Evolutionary conservation across 2,329 filamentous ascomycete genomes (phyloP).

Genomic region (Trichoderma aggressivum): DNA sequence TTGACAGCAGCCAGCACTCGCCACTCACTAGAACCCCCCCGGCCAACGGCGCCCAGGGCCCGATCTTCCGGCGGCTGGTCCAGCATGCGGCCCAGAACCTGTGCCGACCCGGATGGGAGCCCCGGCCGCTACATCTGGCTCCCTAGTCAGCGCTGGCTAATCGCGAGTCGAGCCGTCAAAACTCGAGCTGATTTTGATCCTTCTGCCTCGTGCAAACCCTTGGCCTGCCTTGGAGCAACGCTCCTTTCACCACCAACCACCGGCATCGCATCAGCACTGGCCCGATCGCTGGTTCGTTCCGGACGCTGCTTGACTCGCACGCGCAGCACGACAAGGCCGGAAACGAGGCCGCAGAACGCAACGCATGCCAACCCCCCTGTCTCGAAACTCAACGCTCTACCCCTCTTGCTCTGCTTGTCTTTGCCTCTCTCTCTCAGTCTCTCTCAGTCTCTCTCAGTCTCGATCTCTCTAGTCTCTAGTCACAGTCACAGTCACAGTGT

Average conservation of each 20-base stretch:
- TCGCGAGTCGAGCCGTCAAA: not conserved
- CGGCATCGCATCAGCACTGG: not conserved
- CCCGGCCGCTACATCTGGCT: not conserved
- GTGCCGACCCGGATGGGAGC: slow-evolving; percentile 1
- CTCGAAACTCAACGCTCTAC: not conserved
- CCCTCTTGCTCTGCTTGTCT: not conserved
- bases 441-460: not conserved
- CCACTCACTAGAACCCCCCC: not conserved
- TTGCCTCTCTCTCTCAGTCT: not conserved
- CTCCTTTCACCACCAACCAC: not conserved
- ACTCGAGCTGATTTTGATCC: not conserved
- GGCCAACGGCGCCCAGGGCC: slow-evolving; percentile 1
- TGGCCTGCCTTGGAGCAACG: not conserved
- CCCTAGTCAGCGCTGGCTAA: not conserved
- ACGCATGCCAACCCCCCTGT: not conserved
- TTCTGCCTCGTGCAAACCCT: not conserved
- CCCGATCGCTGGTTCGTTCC: not conserved
- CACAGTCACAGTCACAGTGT: not conserved
- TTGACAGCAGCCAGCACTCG: not conserved
- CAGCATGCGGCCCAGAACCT: not conserved
- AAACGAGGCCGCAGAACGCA: not conserved
- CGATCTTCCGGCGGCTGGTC: slow-evolving; percentile 11
- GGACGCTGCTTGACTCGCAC: slow-evolving; percentile 1
- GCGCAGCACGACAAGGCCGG: not conserved
- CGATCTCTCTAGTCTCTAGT: not conserved